Conservation (phyloP, 345 rosid species). For the Theobroma cacao region DNA sequence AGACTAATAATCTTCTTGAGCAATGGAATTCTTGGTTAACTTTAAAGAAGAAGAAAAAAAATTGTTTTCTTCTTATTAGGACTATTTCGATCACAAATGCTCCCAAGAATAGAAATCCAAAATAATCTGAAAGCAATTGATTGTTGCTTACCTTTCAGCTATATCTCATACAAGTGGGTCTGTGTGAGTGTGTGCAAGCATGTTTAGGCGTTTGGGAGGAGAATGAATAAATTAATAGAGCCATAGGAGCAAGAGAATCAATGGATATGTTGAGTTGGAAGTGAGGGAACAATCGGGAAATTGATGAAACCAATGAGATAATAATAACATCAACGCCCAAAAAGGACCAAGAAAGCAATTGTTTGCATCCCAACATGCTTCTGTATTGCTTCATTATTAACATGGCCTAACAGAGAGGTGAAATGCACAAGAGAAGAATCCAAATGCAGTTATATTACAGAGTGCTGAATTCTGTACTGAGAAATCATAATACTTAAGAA, state of each 20-base stretch:
- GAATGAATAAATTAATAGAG: too few relatives aligned
- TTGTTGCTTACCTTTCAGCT: background rate
- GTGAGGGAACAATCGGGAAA: background rate
- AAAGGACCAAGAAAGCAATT: background rate
- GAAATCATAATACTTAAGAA: conserved; percentile 17
- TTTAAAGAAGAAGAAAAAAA: too few relatives aligned
- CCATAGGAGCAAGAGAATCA: background rate
- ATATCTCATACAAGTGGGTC: background rate
- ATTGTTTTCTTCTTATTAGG: too few relatives aligned
- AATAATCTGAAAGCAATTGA: background rate
- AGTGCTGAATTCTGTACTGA: conserved; percentile 23
- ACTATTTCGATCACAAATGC: too few relatives aligned
- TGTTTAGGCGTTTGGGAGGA: too few relatives aligned
- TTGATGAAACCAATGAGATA: background rate
- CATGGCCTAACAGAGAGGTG: background rate
- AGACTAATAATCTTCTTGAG: too few relatives aligned
- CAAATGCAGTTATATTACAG: conserved; percentile 27
- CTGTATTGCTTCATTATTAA: conserved; percentile 2
- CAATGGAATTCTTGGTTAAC: too few relatives aligned
- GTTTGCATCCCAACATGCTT: background rate
- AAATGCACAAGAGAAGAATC: conserved; percentile 2
- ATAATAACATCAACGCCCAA: background rate
- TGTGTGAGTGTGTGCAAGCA: background rate
- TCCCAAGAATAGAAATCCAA: background rate
- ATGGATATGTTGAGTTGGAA: background rate